These are phyloP conservation scores for Anisogramma anomala DNA, from an alignment of 2,329 filamentous ascomycete species.

Conservation along the genomic window DNA sequence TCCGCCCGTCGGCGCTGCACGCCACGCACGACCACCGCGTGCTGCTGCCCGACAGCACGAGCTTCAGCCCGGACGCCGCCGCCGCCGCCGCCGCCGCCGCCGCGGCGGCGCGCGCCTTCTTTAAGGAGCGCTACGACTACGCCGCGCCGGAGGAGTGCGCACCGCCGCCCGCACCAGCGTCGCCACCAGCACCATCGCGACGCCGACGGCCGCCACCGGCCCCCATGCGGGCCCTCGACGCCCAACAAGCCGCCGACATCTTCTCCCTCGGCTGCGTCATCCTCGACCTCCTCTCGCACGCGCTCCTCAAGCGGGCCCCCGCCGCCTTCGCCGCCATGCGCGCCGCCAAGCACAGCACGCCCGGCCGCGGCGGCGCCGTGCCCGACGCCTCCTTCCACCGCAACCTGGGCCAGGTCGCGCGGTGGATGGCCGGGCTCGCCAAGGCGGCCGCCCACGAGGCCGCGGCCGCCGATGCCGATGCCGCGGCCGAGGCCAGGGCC, in stretches of 20 bases:
- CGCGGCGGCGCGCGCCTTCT: conserved; percentile 42
- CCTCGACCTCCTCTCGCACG: conserved; percentile 56
- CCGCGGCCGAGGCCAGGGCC: conserved; percentile 20
- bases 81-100: conserved; percentile 34
- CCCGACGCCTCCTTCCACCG: conserved; percentile 62
- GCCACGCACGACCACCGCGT: conserved; percentile 55
- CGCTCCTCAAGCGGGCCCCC: conserved; percentile 52
- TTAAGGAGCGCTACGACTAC: conserved; percentile 62
- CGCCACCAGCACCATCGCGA: too few relatives aligned
- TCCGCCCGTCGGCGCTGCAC: conserved; percentile 59
- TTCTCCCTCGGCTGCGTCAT: conserved; percentile 65
- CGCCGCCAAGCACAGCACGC: conserved; percentile 49
- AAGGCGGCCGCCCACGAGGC: conserved; percentile 44
- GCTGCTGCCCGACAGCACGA: conserved; percentile 52
- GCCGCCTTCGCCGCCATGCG: conserved; percentile 57
- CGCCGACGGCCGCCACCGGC: too few relatives aligned
- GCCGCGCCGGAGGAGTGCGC: conserved; percentile 50
- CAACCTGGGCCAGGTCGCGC: conserved; percentile 55
- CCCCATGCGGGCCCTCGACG: conserved; percentile 20
- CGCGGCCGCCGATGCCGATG: conserved; percentile 29
- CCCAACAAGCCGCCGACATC: conserved; percentile 50
- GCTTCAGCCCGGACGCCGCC: conserved; percentile 32
- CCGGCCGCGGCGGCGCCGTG: conserved; percentile 47
- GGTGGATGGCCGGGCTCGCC: conserved; percentile 53
- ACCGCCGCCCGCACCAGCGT: conserved; percentile 1